phyloP scores from a whole-genome alignment of 768 basidiomycete genomes.

The Trichaptum fuscoviolaceum region DNA sequence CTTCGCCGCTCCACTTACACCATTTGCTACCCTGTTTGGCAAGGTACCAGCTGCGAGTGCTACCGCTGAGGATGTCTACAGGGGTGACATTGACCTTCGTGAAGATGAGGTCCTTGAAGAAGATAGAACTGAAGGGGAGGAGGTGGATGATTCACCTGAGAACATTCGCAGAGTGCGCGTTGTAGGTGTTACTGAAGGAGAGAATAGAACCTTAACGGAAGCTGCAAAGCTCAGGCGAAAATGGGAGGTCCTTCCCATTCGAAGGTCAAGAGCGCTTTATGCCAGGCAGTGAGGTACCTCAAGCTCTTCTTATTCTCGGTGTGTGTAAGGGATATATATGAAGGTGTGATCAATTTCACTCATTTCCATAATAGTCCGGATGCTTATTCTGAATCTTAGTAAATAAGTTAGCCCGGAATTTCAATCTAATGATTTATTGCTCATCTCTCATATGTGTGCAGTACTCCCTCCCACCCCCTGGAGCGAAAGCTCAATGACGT shows the following conservation, averaged over 20 bases:
- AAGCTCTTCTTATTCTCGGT: background rate
- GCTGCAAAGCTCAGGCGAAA: slow-evolving; percentile 36
- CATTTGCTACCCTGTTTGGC: slow-evolving; percentile 50
- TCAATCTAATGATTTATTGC: no score
- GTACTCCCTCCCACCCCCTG: no score
- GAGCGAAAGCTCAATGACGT: no score
- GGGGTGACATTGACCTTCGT: slow-evolving; percentile 61
- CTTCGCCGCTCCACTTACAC: slow-evolving; percentile 17
- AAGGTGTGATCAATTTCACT: background rate
- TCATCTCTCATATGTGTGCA: no score
- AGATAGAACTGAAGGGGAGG: slow-evolving; percentile 72
- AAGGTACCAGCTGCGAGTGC: slow-evolving; percentile 26
- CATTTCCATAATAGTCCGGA: no score
- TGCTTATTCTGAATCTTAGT: no score
- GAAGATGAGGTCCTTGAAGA: slow-evolving; percentile 79
- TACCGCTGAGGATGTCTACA: slow-evolving; percentile 64
- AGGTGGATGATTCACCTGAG: slow-evolving; percentile 70
- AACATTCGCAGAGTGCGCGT: slow-evolving; percentile 49
- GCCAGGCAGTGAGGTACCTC: background rate
- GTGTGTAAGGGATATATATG: background rate
- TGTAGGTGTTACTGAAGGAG: slow-evolving; percentile 42
- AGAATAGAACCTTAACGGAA: slow-evolving; percentile 23
- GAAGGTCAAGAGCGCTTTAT: slow-evolving; percentile 18
- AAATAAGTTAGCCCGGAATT: no score
- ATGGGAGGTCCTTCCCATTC: slow-evolving; percentile 45